Evolutionary conservation across 2,329 filamentous ascomycete genomes (phyloP).

Genomic region (Diaporthe ilicicola): DNA sequence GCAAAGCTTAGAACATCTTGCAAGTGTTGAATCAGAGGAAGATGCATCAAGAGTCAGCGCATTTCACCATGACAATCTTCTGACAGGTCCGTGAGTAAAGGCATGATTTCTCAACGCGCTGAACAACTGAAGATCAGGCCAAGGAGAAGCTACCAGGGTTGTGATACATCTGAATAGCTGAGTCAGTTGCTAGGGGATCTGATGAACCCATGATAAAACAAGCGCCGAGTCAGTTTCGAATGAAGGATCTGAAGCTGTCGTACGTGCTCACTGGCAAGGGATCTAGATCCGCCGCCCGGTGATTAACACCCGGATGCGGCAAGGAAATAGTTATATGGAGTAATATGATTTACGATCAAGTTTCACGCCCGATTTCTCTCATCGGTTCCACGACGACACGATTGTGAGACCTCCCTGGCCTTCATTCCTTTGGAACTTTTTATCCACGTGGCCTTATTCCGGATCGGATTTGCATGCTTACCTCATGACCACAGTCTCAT

Average conservation of each 20-base stretch:
- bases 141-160: too few species aligned
- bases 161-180: not conserved
- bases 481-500: too few species aligned
- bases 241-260: not conserved
- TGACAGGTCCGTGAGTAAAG: too few species aligned
- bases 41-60: not conserved
- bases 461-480: not conserved
- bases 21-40: not conserved
- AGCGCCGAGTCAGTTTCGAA: not conserved
- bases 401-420: not conserved
- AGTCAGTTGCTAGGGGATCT: not conserved
- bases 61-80: too few species aligned
- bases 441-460: not conserved
- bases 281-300: not conserved
- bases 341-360: not conserved
- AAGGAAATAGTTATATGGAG: not conserved
- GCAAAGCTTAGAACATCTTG: not conserved
- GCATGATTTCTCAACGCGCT: too few species aligned
- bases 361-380: not conserved
- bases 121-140: too few species aligned
- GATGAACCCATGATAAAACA: not conserved
- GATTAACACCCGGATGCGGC: not conserved
- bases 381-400: not conserved
- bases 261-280: not conserved
- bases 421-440: not conserved